Conservation (phyloP, 331 rosid species). For the Stylosanthes scabra region DNA sequence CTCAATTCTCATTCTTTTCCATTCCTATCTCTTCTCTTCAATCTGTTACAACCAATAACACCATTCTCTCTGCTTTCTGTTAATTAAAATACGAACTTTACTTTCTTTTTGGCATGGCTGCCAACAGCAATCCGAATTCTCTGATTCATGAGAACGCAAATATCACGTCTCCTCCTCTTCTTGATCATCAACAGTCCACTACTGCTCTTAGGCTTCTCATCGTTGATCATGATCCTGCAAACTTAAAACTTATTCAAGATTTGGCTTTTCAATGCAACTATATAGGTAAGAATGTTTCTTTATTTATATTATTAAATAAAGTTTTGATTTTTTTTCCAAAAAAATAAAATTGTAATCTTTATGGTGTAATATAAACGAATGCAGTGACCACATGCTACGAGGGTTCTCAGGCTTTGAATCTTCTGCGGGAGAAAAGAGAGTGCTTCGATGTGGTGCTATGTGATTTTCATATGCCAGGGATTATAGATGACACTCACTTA, state of each 20-base stretch:
- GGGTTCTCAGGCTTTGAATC: conserved; percentile 55
- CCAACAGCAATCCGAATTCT: neutral
- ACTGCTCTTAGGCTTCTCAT: conserved; percentile 72
- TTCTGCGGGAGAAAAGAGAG: conserved; percentile 53
- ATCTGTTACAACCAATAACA: too few relatives aligned
- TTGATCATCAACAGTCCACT: conserved; percentile 58
- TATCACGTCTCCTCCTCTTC: neutral
- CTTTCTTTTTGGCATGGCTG: neutral
- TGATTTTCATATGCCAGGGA: conserved; percentile 71
- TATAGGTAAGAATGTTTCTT: conserved; percentile 41
- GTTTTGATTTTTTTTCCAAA: neutral
- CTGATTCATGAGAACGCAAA: neutral
- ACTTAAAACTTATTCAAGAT: conserved; percentile 63
- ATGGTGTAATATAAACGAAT: neutral
- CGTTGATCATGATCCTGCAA: conserved; percentile 75
- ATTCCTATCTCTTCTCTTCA: too few relatives aligned
- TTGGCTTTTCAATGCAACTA: conserved; percentile 73
- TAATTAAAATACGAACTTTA: neutral
- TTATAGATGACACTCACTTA: conserved; percentile 67
- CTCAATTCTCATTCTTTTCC: too few relatives aligned
- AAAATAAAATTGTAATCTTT: neutral
- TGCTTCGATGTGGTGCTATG: conserved; percentile 63
- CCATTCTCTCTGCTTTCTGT: neutral
- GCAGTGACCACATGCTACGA: conserved; percentile 58
- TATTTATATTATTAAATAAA: conserved; percentile 19